phyloP scores from a whole-genome alignment of 192 early-diverging fungal species.

The Geranomyces variabilis region DNA sequence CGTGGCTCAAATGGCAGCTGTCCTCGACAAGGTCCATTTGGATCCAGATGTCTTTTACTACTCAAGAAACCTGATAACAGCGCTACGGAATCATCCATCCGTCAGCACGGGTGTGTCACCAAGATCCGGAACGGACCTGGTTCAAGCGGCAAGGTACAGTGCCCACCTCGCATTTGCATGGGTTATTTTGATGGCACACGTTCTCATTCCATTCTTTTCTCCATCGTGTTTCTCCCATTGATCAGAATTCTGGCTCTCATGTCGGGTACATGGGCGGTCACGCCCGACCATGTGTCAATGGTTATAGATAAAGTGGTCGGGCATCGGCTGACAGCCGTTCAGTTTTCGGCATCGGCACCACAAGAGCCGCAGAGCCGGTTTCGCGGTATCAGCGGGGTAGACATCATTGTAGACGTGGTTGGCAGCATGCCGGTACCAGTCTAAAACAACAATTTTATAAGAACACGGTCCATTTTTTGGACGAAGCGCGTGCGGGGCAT shows the following conservation, averaged over 20 bases:
- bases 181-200: background rate
- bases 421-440: slow-evolving; percentile 22
- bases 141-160: slow-evolving; percentile 12
- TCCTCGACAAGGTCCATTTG: background rate
- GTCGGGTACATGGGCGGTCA: slow-evolving; percentile 8
- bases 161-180: background rate
- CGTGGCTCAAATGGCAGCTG: background rate
- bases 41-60: slow-evolving; percentile 22
- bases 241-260: slow-evolving; percentile 21
- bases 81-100: slow-evolving; percentile 26
- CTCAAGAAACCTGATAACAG: slow-evolving; percentile 18
- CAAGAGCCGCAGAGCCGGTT: slow-evolving; percentile 1
- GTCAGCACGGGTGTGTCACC: slow-evolving; percentile 24
- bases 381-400: slow-evolving; percentile 5
- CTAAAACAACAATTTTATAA: slow-evolving; percentile 9
- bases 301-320: slow-evolving; percentile 28
- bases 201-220: background rate
- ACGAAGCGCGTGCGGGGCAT: too few species aligned
- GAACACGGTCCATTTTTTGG: background rate
- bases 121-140: slow-evolving; percentile 18
- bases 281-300: slow-evolving; percentile 23
- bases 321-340: slow-evolving; percentile 16
- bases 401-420: slow-evolving; percentile 24
- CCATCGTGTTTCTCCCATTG: background rate
- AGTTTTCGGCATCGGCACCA: slow-evolving; percentile 11